A percentile compares a stretch with the other conserved stretches of the same genome.
These are phyloP conservation scores for Diaporthe sp. DNA, from an alignment of 2,329 filamentous ascomycete species.

Conservation along the genomic window DNA sequence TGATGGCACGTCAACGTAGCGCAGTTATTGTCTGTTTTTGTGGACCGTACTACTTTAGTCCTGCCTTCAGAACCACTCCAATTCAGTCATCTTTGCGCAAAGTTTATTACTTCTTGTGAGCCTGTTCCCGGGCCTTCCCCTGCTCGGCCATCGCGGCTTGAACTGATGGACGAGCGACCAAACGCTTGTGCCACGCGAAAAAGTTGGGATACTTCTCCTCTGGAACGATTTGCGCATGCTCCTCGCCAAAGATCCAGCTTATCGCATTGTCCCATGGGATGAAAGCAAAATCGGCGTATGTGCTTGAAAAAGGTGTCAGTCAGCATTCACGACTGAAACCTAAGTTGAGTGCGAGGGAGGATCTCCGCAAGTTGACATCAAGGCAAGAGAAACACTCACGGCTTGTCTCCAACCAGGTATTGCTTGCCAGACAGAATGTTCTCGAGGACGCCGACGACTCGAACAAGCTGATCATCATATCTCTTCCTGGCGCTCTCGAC, in stretches of 20 bases:
- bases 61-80: too few species aligned
- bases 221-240: slow-evolving; percentile 44
- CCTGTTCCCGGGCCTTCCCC: neutral
- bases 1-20: neutral
- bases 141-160: slow-evolving; percentile 34
- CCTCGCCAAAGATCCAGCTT: slow-evolving; percentile 37
- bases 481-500: neutral
- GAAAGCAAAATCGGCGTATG: slow-evolving; percentile 35
- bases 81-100: neutral
- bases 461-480: slow-evolving; percentile 14
- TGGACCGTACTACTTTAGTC: too few species aligned
- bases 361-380: neutral
- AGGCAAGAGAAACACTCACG: slow-evolving; percentile 11
- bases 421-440: slow-evolving; percentile 28
- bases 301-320: neutral
- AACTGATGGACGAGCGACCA: slow-evolving; percentile 49
- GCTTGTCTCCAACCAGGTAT: slow-evolving; percentile 15
- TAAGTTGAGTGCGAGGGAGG: neutral
- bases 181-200: slow-evolving; percentile 49
- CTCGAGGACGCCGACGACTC: slow-evolving; percentile 11
- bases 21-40: neutral
- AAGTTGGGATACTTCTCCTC: slow-evolving; percentile 52
- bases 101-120: neutral
- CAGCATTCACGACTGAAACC: neutral
- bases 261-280: slow-evolving; percentile 25